Evolutionary conservation across 164 flowering plant species (phyloP).

Genomic region (Chimonanthus salicifolius): DNA sequence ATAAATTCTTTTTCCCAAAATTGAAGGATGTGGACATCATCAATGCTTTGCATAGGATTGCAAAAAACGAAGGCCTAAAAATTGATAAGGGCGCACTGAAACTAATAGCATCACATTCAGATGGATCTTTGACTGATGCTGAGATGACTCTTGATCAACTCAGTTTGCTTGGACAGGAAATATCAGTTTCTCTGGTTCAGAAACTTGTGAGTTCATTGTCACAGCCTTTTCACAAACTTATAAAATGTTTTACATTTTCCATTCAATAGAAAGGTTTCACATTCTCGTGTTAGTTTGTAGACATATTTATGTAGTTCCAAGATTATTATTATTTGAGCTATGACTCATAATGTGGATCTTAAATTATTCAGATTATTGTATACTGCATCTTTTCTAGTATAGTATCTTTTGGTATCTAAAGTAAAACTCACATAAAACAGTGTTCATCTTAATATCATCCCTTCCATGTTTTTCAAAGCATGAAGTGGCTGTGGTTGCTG

Average conservation of each 20-base stretch:
- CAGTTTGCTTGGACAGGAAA: slow-evolving; percentile 90
- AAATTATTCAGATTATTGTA: too few relatives aligned
- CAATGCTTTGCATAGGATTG: slow-evolving; percentile 76
- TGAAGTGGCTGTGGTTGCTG: too few relatives aligned
- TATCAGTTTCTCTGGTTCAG: slow-evolving; percentile 80
- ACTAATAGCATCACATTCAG: slow-evolving; percentile 90
- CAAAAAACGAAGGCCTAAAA: slow-evolving; percentile 74
- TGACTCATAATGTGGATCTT: too few relatives aligned
- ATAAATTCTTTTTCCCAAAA: slow-evolving; percentile 95
- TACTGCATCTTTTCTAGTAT: too few relatives aligned
- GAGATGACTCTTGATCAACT: slow-evolving; percentile 98
- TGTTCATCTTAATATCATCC: too few relatives aligned
- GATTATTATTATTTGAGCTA: too few relatives aligned
- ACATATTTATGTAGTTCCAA: too few relatives aligned
- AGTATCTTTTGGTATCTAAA: too few relatives aligned
- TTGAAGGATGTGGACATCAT: slow-evolving; percentile 90
- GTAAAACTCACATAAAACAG: too few relatives aligned
- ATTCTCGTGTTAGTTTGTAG: too few relatives aligned
- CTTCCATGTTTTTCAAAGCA: too few relatives aligned
- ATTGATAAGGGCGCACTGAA: slow-evolving; percentile 88
- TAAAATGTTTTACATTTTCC: background rate
- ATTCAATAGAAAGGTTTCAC: background rate
- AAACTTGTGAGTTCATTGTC: slow-evolving; percentile 63
- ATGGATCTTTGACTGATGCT: slow-evolving; percentile 97
- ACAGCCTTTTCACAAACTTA: background rate